Percentiles rank a stretch among this genome's conserved stretches.
Conservation (phyloP, 2,329 filamentous ascomycete genomes). For the Cryphonectria carpinicola region DNA sequence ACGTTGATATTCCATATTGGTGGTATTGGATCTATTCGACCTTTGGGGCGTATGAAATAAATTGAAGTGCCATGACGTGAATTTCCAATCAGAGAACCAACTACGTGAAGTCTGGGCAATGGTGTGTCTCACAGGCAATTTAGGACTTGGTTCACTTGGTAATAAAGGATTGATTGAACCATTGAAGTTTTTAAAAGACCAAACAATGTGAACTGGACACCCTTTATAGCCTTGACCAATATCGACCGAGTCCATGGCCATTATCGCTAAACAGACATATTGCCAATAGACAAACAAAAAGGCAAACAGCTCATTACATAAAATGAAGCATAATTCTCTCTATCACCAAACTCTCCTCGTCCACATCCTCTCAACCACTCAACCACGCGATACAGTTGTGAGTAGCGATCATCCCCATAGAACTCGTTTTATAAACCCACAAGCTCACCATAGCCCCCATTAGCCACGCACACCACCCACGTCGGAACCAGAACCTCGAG, state of each 20-base stretch:
- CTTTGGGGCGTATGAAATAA: neutral
- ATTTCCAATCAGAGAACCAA: neutral
- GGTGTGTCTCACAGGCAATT: neutral
- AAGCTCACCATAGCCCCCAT: neutral
- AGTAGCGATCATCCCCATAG: neutral
- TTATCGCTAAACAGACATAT: neutral
- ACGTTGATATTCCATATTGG: neutral
- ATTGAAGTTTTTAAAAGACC: neutral
- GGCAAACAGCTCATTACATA: neutral
- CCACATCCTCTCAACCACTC: neutral
- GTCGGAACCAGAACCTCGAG: neutral
- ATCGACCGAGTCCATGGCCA: neutral
- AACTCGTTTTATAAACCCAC: neutral
- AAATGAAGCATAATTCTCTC: neutral
- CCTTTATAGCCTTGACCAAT: neutral
- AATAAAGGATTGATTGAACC: neutral
- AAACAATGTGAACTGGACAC: neutral
- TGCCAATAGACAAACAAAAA: neutral
- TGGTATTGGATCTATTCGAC: neutral
- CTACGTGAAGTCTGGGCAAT: too few species aligned
- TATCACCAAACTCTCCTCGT: neutral
- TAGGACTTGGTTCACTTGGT: neutral
- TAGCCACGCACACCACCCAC: neutral
- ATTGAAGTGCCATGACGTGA: neutral
- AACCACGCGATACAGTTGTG: neutral